Conservation (phyloP, 2,329 filamentous ascomycete species). For the Clonostachys solani region DNA sequence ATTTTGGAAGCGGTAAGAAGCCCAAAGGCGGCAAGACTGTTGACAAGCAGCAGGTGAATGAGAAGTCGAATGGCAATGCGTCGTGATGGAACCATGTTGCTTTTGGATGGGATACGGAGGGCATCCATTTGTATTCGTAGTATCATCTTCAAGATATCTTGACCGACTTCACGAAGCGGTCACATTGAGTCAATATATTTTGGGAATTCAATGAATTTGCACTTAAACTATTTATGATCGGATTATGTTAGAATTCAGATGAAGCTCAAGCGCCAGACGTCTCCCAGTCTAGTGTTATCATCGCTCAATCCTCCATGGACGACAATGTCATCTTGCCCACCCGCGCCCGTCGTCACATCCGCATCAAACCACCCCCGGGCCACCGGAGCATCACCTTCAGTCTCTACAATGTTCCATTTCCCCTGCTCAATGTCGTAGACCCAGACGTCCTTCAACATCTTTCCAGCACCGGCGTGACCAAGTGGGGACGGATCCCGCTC, state of each 20-base stretch:
- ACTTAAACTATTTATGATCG: too few relatives aligned
- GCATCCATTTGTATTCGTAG: too few relatives aligned
- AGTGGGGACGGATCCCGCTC: slow-evolving; percentile 28
- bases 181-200: too few relatives aligned
- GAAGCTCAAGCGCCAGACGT: slow-evolving; percentile 28
- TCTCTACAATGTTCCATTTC: slow-evolving; percentile 17
- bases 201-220: too few relatives aligned
- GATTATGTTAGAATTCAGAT: too few relatives aligned
- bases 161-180: too few relatives aligned
- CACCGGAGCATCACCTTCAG: slow-evolving; percentile 14
- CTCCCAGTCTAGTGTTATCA: slow-evolving; percentile 27
- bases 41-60: too few relatives aligned
- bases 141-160: too few relatives aligned
- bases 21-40: too few relatives aligned
- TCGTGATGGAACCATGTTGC: too few relatives aligned
- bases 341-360: slow-evolving; percentile 12
- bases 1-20: neutral
- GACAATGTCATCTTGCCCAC: slow-evolving; percentile 14
- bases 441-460: slow-evolving; percentile 34
- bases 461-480: slow-evolving; percentile 32
- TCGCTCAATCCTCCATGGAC: slow-evolving; percentile 32
- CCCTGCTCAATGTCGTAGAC: slow-evolving; percentile 25
- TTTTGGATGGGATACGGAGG: too few relatives aligned
- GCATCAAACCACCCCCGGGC: slow-evolving; percentile 34
- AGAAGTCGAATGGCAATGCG: too few relatives aligned